Conservation (phyloP, 2,329 filamentous ascomycete species). For the Boeremia exigua region DNA sequence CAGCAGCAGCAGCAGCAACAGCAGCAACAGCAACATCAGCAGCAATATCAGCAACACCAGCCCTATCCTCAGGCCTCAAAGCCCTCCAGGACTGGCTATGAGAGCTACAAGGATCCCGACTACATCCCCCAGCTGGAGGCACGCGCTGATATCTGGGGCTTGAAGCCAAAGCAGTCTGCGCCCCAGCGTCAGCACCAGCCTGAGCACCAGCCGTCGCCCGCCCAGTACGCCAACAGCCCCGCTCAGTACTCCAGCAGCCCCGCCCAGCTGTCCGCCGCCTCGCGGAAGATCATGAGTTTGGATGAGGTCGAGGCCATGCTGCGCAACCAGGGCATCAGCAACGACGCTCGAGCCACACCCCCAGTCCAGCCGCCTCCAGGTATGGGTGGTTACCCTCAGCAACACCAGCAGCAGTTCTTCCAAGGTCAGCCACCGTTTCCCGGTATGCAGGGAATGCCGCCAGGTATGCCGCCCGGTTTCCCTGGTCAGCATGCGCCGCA, state of each 20-base stretch:
- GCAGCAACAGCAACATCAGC: constrained; percentile 60
- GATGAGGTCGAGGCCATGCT: constrained; percentile 97
- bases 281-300: constrained; percentile 87
- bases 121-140: constrained; percentile 90
- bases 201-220: constrained; percentile 21
- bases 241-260: constrained; percentile 25
- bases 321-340: constrained; percentile 67
- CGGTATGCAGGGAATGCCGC: constrained; percentile 31
- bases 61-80: constrained; percentile 55
- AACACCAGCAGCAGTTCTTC: constrained; percentile 32
- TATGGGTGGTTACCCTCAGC: constrained; percentile 26
- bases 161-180: constrained; percentile 65
- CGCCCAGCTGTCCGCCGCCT: constrained; percentile 29
- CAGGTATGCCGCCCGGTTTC: constrained; percentile 32
- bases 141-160: constrained; percentile 91
- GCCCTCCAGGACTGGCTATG: constrained; percentile 81
- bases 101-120: constrained; percentile 84
- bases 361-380: constrained; percentile 33
- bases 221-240: constrained; percentile 24
- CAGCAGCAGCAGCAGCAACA: constrained; percentile 59
- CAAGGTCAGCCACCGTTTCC: constrained; percentile 39
- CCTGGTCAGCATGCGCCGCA: constrained; percentile 56
- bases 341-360: constrained; percentile 26
- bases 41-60: constrained; percentile 54
- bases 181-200: constrained; percentile 39